A percentile compares a stretch with the other conserved stretches of the same genome.
Evolutionary conservation across 2,329 filamentous ascomycete genomes (phyloP).

Genomic region (Alternaria novae-zelandiae): DNA sequence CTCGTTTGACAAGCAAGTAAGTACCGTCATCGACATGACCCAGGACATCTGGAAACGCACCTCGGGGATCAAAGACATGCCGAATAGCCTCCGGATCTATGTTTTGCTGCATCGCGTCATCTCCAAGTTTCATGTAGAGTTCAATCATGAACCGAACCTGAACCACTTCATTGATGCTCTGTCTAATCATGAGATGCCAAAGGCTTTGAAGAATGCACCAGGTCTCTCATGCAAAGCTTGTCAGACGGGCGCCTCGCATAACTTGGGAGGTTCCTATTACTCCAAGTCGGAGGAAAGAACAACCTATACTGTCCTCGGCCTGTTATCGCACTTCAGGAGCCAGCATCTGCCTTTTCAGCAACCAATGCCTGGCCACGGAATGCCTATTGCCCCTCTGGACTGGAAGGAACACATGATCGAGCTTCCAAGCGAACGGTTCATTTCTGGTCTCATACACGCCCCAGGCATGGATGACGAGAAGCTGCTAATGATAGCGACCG

Average conservation of each 20-base stretch:
- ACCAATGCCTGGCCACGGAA: constrained; percentile 31
- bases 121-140: constrained; percentile 63
- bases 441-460: constrained; percentile 57
- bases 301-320: constrained; percentile 57
- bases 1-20: constrained; percentile 49
- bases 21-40: constrained; percentile 56
- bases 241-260: constrained; percentile 36
- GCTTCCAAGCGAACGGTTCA: constrained; percentile 59
- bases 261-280: constrained; percentile 40
- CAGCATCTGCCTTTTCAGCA: constrained; percentile 54
- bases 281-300: constrained; percentile 48
- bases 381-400: constrained; percentile 47
- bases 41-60: constrained; percentile 69
- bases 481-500: constrained; percentile 58
- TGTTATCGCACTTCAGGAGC: constrained; percentile 66
- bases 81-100: constrained; percentile 67
- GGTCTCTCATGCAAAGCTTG: constrained; percentile 55
- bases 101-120: constrained; percentile 69
- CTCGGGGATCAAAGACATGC: constrained; percentile 65
- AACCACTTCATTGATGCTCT: constrained; percentile 60
- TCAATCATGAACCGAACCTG: constrained; percentile 63
- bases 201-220: constrained; percentile 52
- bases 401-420: constrained; percentile 69
- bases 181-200: constrained; percentile 50
- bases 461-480: constrained; percentile 65